Evolutionary conservation across 345 rosid genomes (phyloP), one percentile per base, ranked within the genome.

Genomic region (Eucalyptus erythrocorys): DNA sequence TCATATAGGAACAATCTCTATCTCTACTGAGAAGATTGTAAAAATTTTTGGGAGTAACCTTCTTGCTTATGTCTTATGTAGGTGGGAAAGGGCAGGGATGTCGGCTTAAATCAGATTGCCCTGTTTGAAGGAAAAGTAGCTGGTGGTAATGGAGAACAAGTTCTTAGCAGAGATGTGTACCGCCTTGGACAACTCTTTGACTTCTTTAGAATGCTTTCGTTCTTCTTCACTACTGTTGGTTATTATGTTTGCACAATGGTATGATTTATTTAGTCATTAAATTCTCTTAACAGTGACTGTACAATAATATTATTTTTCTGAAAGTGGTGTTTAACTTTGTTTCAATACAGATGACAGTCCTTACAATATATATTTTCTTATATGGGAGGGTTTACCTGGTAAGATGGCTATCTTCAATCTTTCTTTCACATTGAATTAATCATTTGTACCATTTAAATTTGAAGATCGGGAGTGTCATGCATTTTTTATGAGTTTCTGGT

Each of bases 11-110:
- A 40, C 84, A 76, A 37, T 76, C 47, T 40, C 81, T 71, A 34
- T n/a, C 71, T 47, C 71, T 55, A 24, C 48, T 85, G 43, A 55
- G 87, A 86, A 66, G 55, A 88, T 42, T 64, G 47, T 59, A 34
- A 19, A 15, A 51, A 0, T 86, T 53, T 68, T 49, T 42, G 61
- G 43, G 51, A 30, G 48, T 81, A 86, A 87, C 16, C 13, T 59
- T 57, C 82, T 40, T 88, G 84, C 47, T 76, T 40, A 40, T 76
- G 47, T 76, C 88, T 88, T 79, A 15, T 92, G 89, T 92, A 98
- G 99, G 99, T 98, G 92, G 99, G 99, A 89, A 98, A 98, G 93
- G 99, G 99, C 91, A 96, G 99, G 91, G 99, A 98, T 92, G 99
- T 98, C 84, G 99, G 99, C 86, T 93, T 98, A 90, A 98, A 98